A percentile compares a stretch with the other conserved stretches of the same genome.
phyloP scores from a whole-genome alignment of 257 asterid species.

The Nicotiana obtusifolia region DNA sequence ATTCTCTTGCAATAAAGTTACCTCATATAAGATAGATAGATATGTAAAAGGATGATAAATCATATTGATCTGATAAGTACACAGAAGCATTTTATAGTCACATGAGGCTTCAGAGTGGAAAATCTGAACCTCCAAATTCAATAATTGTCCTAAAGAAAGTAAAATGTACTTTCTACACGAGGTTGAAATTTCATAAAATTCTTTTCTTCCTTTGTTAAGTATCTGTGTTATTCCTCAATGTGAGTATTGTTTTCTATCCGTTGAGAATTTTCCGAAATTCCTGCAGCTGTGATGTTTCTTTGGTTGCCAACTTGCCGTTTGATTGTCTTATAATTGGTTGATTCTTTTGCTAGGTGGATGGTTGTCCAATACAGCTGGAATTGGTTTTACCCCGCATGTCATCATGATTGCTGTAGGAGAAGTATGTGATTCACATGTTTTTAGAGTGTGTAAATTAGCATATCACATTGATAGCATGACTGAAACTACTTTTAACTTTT shows the following conservation, averaged over 20 bases:
- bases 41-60: not conserved
- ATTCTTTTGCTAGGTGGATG: conserved; percentile 59
- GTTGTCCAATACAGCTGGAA: conserved; percentile 51
- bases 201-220: not conserved
- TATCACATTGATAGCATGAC: not conserved
- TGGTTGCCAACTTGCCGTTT: not conserved
- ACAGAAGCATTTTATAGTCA: not conserved
- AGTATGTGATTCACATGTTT: conserved; percentile 32
- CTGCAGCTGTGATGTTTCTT: not conserved
- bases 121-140: not conserved
- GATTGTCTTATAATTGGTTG: conserved; percentile 11
- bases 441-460: conserved; percentile 1
- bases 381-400: conserved; percentile 67
- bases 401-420: conserved; percentile 64
- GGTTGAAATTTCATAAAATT: not conserved
- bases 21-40: not conserved
- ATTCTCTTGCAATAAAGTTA: not conserved
- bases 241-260: not conserved
- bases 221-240: not conserved
- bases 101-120: not conserved
- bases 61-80: not conserved
- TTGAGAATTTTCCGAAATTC: not conserved
- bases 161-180: not conserved
- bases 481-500: not conserved
- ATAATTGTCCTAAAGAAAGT: not conserved